Evolutionary conservation across 169 alveolate species (phyloP), one percentile per base, ranked within the genome.

Genomic region (Neospora caninum): DNA sequence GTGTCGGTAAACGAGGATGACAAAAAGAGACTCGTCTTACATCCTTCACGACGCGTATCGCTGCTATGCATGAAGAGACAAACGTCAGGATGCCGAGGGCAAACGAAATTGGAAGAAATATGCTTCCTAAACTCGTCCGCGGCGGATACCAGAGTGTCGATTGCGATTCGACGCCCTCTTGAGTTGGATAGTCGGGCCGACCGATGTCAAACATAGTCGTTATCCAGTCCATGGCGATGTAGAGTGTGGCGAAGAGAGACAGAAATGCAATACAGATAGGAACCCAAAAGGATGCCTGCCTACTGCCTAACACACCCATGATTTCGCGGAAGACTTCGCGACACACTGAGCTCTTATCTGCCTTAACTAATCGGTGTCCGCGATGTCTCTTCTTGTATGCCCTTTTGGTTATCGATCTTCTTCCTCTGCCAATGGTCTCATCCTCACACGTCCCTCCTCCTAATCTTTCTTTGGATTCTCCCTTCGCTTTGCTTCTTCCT

Each of bases 251-350:
- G 39, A n/a, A 18, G 39, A 78, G 49, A n/a, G 39, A 78, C 43
- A n/a, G 13, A 20, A n/a, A 2, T 1, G 86, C 86, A n/a, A 78
- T n/a, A 2, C 22, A 16, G 31, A 78, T 78, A 13, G 86, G 86
- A n/a, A 78, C 86, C 86, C 86, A 78, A n/a, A 78, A 78, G 86
- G 86, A 0, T n/a, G 45, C 39, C 42, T 18, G 31, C 27, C 86
- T 20, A n/a, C 86, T 78, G 1, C 29, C 39, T 16, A n/a, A 22
- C 22, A 38, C 39, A 22, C 45, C 86, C 86, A 78, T 78, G 73
- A 27, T 64, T 27, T 64, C 73, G 7, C 73, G 73, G 73, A 16
- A 22, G 73, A 16, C 4, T 29, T 49, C 34, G 22, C 34, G 42
- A 69, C 82, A n/a, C n/a, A n/a, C n/a, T n/a, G 34, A 69, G 6